Conservation (phyloP, 148 eudicot genomes). For the Selenicereus undatus region DNA sequence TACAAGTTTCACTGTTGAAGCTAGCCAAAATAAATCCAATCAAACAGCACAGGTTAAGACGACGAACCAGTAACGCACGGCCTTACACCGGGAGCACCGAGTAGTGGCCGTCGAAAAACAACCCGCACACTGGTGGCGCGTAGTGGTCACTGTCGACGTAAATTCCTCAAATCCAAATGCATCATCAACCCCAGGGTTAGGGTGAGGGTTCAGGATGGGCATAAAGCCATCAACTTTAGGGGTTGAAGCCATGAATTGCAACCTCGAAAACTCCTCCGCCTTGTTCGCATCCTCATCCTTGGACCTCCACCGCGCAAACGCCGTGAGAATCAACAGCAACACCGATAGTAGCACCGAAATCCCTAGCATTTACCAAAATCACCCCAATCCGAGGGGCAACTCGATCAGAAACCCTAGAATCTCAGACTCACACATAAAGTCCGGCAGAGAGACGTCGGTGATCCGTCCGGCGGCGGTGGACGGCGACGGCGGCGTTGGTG, state of each 20-base stretch:
- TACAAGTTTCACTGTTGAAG: not conserved
- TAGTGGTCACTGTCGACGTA: not conserved
- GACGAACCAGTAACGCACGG: conserved; percentile 33
- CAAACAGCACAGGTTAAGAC: not conserved
- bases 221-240: conserved; percentile 15
- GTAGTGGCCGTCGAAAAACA: conserved; percentile 22
- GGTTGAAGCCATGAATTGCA: not conserved
- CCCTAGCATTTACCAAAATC: conserved; percentile 29
- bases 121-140: conserved; percentile 25
- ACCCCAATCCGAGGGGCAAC: conserved; percentile 19
- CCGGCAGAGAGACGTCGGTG: not conserved
- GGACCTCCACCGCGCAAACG: conserved; percentile 27
- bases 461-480: not conserved
- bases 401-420: conserved; percentile 18
- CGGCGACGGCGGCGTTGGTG: conserved; percentile 29
- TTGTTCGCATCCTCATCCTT: conserved; percentile 25
- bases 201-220: not conserved
- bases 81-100: conserved; percentile 31
- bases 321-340: conserved; percentile 27
- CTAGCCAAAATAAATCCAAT: not conserved
- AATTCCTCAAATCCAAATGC: not conserved
- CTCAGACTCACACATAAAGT: conserved; percentile 22
- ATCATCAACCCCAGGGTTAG: not conserved
- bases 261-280: not conserved
- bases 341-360: conserved; percentile 24